Evolutionary conservation across 2,329 filamentous ascomycete species (phyloP), one percentile per base, ranked within the genome.

Genomic region (Phaeosphaeriaceae sp.): DNA sequence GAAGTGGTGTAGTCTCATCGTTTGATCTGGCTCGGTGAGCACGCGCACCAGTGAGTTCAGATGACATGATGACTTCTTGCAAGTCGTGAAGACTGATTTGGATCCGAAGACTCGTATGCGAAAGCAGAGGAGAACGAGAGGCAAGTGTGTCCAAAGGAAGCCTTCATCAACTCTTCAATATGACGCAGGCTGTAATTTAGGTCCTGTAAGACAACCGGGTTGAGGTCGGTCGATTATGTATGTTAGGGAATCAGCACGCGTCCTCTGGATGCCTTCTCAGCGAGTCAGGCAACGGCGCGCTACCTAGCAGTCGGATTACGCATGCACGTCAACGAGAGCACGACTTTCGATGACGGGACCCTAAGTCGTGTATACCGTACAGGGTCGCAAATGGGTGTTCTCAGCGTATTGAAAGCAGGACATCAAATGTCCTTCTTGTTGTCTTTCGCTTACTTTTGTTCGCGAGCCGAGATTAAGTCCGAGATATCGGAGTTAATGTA

Each of bases 1-100:
- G 66, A 8, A 76, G 59, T 44, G 74, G 74, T 13, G 73, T 75
- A 21, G 58, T 69, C 57, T 77, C 74, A 51, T 71, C 62, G 53
- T n/a, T 61, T 10, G 56, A 52, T 49, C 55, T 26, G 13, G 35
- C 15, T 43, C 53, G 23, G 17, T 19, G 11, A 15, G n/a, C 24
- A n/a, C 26, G 26, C 15, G 22, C 19, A 24, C 24, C 9, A 7
- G 40, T 42, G 28, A 19, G 11, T 19, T 40, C 2, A 17, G 52
- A 42, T 19, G 52, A 44, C 52, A 49, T 49, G 11, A n/a, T 24
- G 40, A 9, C 19, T 15, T n/a, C 8, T 46, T 17, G 9, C 17
- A 19, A 30, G 40, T 43, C 28, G 9, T 44, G 15, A 23, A n/a
- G 23, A n/a, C 15, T 40, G 13, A 35, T 17, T 15, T 7, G 13